phyloP scores from a whole-genome alignment of 208 protist species.

The Wallacemonas collosoma region DNA sequence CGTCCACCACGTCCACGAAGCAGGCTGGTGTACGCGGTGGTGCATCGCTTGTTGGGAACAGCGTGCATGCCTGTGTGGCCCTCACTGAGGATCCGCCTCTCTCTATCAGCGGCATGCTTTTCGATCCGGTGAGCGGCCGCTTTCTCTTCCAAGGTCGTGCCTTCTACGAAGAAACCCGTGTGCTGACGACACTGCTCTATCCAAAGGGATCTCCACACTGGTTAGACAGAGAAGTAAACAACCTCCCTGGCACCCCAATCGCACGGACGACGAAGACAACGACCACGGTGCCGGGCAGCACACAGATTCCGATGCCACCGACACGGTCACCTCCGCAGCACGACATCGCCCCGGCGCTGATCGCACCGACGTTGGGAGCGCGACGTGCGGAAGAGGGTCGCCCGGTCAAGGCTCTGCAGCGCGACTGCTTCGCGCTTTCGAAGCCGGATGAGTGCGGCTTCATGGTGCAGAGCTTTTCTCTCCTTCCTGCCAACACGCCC shows the following conservation, averaged over 20 bases:
- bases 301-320: background rate
- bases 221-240: no score
- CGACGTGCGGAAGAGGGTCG: background rate
- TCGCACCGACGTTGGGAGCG: background rate
- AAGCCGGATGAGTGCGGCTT: conserved; percentile 26
- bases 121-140: conserved; percentile 44
- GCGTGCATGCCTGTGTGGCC: conserved; percentile 21
- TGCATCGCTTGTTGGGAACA: conserved; percentile 1
- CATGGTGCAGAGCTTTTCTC: conserved; percentile 74
- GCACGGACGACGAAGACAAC: background rate
- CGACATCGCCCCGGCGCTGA: background rate
- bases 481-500: conserved; percentile 36
- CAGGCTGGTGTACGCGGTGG: background rate
- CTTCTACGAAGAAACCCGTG: conserved; percentile 73
- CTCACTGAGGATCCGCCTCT: conserved; percentile 65
- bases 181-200: conserved; percentile 27
- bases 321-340: background rate
- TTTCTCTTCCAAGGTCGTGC: conserved; percentile 69
- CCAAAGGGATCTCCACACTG: background rate
- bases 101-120: conserved; percentile 62
- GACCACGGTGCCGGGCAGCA: background rate
- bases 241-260: no score
- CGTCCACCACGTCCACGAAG: no score
- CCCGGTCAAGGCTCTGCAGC: conserved; percentile 42
- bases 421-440: conserved; percentile 68